Evolutionary conservation across 1,139 yeast genomes (phyloP).

Genomic region (Yamadazyma atlantica): DNA sequence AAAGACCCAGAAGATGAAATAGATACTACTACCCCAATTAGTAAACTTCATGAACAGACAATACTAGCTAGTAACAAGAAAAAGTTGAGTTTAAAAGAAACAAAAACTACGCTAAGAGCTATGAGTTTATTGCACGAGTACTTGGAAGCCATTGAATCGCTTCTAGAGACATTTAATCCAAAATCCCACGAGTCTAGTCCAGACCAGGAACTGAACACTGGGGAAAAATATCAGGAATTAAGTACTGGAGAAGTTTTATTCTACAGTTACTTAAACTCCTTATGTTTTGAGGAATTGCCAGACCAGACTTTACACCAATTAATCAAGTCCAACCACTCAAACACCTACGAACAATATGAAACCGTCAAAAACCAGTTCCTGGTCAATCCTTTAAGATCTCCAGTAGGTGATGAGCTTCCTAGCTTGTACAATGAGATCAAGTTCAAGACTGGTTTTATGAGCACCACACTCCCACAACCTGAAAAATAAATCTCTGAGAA

Average conservation of each 20-base stretch:
- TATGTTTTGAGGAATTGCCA: conserved; percentile 39
- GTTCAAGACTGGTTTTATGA: no score
- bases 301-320: conserved; percentile 35
- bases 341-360: background rate
- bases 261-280: conserved; percentile 36
- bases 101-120: conserved; percentile 53
- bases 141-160: conserved; percentile 23
- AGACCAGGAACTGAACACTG: background rate
- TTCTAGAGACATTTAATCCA: background rate
- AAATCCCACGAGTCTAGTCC: no score
- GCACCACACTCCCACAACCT: background rate
- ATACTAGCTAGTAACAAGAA: conserved; percentile 44
- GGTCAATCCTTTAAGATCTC: conserved; percentile 8
- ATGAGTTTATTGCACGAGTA: conserved; percentile 39
- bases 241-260: conserved; percentile 12
- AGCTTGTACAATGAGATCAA: conserved; percentile 32
- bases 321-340: conserved; percentile 3
- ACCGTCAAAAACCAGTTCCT: background rate
- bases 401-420: conserved; percentile 33
- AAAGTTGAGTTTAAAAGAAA: conserved; percentile 43
- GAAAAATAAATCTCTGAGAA: no score
- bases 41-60: conserved; percentile 51
- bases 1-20: conserved; percentile 14
- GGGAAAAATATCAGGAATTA: no score
- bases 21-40: conserved; percentile 40